Conservation (phyloP, 176 grass and related monocot species). For the Bonia amplexicaulis region DNA sequence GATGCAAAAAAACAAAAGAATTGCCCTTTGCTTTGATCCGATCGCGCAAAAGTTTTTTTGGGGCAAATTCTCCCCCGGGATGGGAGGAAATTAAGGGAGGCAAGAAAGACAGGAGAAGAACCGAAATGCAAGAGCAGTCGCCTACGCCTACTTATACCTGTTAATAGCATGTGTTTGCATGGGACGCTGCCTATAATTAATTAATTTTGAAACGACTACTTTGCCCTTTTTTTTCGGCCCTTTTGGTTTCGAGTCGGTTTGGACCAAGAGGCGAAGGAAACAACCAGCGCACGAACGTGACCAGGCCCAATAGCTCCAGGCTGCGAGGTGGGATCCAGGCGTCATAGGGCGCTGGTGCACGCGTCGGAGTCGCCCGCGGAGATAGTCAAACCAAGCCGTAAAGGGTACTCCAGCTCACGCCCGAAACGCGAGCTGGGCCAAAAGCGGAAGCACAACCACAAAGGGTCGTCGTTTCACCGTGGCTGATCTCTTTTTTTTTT, state of each 20-base stretch:
- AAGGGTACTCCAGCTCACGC: no score
- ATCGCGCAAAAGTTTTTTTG: background rate
- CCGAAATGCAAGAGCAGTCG: background rate
- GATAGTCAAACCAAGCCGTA: no score
- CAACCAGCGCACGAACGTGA: background rate
- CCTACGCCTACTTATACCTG: slow-evolving; percentile 18
- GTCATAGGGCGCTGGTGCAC: background rate
- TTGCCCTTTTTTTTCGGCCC: no score
- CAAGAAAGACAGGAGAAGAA: slow-evolving; percentile 27
- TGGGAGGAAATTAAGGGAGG: background rate
- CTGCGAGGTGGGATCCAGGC: background rate
- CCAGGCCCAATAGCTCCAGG: background rate
- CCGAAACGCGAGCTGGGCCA: no score
- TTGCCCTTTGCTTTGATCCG: slow-evolving; percentile 38
- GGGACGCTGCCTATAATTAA: slow-evolving; percentile 36
- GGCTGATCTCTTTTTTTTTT: no score
- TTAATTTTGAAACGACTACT: background rate
- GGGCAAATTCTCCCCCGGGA: slow-evolving; percentile 41
- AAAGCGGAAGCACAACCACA: no score
- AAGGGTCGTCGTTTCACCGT: no score
- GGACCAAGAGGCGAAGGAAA: background rate
- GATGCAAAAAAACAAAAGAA: slow-evolving; percentile 3
- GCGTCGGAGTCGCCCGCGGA: no score
- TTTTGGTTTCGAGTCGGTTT: background rate
- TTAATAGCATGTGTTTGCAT: slow-evolving; percentile 30